phyloP scores from a whole-genome alignment of 805 yeast genomes.

The Dipodascus albidus region DNA sequence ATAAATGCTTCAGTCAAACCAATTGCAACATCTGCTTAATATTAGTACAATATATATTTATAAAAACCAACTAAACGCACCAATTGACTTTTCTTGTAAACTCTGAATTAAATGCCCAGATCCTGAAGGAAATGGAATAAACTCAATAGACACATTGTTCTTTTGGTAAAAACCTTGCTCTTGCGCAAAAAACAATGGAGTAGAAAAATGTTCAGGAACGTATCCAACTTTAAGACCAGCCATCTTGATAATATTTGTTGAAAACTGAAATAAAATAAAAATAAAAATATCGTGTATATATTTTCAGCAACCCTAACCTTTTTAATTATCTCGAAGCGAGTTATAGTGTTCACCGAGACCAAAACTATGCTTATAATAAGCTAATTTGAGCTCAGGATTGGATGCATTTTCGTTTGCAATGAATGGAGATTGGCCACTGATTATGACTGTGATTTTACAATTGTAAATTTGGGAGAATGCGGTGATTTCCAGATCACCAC shows the following conservation, averaged over 20 bases:
- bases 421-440: slow-evolving; percentile 65
- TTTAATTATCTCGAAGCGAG: slow-evolving; percentile 34
- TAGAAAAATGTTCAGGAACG: slow-evolving; percentile 86
- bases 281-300: not conserved
- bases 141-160: slow-evolving; percentile 42
- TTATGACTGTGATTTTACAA: slow-evolving; percentile 63
- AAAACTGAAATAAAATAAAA: not conserved
- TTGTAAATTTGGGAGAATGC: slow-evolving; percentile 66
- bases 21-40: slow-evolving; percentile 47
- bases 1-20: slow-evolving; percentile 90
- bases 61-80: slow-evolving; percentile 5
- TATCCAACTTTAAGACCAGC: slow-evolving; percentile 43
- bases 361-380: slow-evolving; percentile 72
- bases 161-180: slow-evolving; percentile 42
- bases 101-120: slow-evolving; percentile 78
- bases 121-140: slow-evolving; percentile 69
- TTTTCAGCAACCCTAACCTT: not conserved
- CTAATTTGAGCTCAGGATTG: slow-evolving; percentile 45
- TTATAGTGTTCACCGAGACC: slow-evolving; percentile 96
- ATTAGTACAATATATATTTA: not conserved
- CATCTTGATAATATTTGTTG: not conserved
- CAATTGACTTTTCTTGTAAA: slow-evolving; percentile 50
- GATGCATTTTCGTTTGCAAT: slow-evolving; percentile 48
- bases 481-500: slow-evolving; percentile 84
- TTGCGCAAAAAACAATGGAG: slow-evolving; percentile 70